phyloP scores from a whole-genome alignment of 2,329 filamentous ascomycete genomes.

The Alternaria triticimaculans region DNA sequence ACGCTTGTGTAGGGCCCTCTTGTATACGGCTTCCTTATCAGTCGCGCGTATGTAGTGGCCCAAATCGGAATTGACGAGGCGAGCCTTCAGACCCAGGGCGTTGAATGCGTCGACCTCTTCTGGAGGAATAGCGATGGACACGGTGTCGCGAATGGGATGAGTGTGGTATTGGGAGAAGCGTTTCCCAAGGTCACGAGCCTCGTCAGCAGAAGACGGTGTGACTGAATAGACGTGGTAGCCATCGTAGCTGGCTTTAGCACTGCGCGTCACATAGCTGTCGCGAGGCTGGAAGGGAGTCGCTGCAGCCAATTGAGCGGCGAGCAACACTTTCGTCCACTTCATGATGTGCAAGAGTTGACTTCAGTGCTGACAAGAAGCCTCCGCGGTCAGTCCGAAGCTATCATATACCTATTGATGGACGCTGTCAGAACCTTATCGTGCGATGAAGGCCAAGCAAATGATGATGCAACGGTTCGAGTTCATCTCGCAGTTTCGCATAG shows the following conservation, averaged over 20 bases:
- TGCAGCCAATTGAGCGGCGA: conserved; percentile 19
- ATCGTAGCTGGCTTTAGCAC: conserved; percentile 19
- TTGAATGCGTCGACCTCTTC: conserved; percentile 49
- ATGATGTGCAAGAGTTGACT: conserved; percentile 3
- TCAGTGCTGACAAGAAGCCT: not conserved
- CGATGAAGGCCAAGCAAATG: not conserved
- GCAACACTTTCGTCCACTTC: conserved; percentile 13
- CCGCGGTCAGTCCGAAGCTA: not conserved
- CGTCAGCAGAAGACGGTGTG: conserved; percentile 19
- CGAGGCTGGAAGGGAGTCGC: conserved; percentile 14
- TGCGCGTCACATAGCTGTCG: conserved; percentile 1
- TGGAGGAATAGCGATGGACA: conserved; percentile 49
- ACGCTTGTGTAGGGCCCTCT: conserved; percentile 19
- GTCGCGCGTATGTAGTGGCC: conserved; percentile 50
- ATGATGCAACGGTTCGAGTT: conserved; percentile 5
- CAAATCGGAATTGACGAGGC: conserved; percentile 54
- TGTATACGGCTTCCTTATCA: conserved; percentile 20
- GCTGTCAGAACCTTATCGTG: not conserved
- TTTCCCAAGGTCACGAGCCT: conserved; percentile 19
- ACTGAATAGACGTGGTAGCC: conserved; percentile 29
- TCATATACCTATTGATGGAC: not conserved
- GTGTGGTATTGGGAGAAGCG: conserved; percentile 28
- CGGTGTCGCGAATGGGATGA: conserved; percentile 25
- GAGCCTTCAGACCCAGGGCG: conserved; percentile 42
- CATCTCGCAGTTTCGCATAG: not conserved